Percentiles rank a stretch among this genome's conserved stretches.
Evolutionary conservation across 225 moss, liverwort and hornwort genomes (phyloP).

Genomic region (Thuidium tamariscinum): DNA sequence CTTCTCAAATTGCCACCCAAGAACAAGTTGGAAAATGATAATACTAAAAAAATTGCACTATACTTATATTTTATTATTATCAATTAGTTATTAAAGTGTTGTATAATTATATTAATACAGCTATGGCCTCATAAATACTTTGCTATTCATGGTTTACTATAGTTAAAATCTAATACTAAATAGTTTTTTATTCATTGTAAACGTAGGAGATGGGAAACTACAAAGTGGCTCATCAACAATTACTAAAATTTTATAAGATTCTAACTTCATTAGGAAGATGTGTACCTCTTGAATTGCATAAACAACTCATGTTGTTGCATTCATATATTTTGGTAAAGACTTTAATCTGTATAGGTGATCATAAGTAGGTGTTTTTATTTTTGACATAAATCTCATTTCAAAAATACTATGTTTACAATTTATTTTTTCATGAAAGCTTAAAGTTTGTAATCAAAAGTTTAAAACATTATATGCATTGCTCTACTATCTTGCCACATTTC

Average conservation of each 20-base stretch:
- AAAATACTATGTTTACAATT: no score
- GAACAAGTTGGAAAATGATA: conserved; percentile 32
- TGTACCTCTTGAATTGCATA: conserved; percentile 21
- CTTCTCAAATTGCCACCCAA: conserved; percentile 44
- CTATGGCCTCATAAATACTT: rapidly evolving
- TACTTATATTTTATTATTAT: neutral
- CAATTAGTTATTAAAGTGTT: neutral
- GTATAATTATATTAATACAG: neutral
- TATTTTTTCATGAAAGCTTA: neutral
- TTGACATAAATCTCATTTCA: neutral
- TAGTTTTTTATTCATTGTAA: neutral
- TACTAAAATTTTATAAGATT: conserved; percentile 33
- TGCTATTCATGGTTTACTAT: rapidly evolving
- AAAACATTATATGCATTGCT: rapidly evolving
- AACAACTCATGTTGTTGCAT: conserved; percentile 71
- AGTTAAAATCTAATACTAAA: no score
- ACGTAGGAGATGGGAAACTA: conserved; percentile 65
- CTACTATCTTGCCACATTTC: neutral
- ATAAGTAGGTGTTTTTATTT: conserved; percentile 19
- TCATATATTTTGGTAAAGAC: conserved; percentile 82
- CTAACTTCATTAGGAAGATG: conserved; percentile 8
- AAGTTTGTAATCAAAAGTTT: neutral
- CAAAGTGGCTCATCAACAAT: conserved; percentile 66
- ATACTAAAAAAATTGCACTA: rapidly evolving
- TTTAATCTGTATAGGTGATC: conserved; percentile 51